Base-by-base conservation (phyloP, 768 basidiomycete species). In the Leucosporidium creatinivorum region DNA sequence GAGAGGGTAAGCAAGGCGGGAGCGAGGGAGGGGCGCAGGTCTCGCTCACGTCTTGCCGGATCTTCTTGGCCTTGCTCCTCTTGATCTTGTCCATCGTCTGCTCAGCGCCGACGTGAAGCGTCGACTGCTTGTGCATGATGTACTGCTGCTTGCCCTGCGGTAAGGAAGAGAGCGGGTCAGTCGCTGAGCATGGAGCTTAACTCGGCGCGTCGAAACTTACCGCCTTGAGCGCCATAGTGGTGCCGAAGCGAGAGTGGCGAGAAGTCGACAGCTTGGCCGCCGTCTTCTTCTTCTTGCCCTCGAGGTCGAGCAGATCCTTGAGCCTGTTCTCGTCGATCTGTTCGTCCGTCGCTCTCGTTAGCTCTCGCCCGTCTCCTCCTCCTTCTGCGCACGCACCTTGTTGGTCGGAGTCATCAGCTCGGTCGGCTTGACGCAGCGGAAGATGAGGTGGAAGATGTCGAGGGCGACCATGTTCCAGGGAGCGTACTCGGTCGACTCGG, bases 161-260 rank as follows among this genome's bases (percentile, higher is more conserved):
- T n/a, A n/a, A 15, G 30, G n/a, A n/a, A 52, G 23, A 12, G n/a
- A 23, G 51, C 2, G 19, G 0, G 52, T 61, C 61, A 68, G 48
- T 6, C 5, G 8, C 49, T 54, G 28, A 30, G 15, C 10, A 1
- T 4, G 21, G 9, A 28, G 18, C 25, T 0, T 36, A 58, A 18
- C 17, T 2, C 13, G n/a, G 25, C 18, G 4, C 58, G 19, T 25
- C 36, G 28, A 15, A 3, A 71, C 77, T 63, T 33, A 80, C 80
- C 19, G 89, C 81, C 69, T 82, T 84, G 62, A 99, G 87, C 26
- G 88, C 80, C 70, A 98, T 87, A 13, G 93, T 98, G 3, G 96
- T 98, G 1, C 96, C 96, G 78, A 99, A 99, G 58, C 93, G 86
- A 30, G 92, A 91, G 79, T 99, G 96, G 39, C 96, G 84, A 26